A percentile compares a stretch with the other conserved stretches of the same genome.
Evolutionary conservation across 306 rosid genomes (phyloP).

Genomic region (Macrotyloma uniflorum): DNA sequence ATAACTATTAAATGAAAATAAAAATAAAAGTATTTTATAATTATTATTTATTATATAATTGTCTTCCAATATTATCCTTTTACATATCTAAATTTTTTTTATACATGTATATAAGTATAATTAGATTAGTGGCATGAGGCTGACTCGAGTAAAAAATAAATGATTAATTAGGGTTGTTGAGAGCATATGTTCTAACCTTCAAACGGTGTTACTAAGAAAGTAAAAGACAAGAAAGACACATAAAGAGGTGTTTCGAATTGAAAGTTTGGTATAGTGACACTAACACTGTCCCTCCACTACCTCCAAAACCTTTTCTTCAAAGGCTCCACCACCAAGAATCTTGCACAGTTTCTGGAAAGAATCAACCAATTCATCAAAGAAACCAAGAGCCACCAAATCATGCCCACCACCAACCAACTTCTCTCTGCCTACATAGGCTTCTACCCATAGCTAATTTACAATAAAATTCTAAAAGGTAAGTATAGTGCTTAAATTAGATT

Average conservation of each 20-base stretch:
- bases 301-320: not conserved
- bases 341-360: not conserved
- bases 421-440: not conserved
- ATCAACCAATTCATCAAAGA: not conserved
- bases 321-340: not conserved
- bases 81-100: too few relatives aligned
- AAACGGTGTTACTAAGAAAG: not conserved
- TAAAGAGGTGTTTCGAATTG: not conserved
- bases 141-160: too few relatives aligned
- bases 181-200: not conserved
- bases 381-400: not conserved
- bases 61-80: too few relatives aligned
- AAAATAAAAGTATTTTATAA: too few relatives aligned
- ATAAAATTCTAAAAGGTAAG: too few relatives aligned
- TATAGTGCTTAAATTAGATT: too few relatives aligned
- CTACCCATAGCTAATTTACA: too few relatives aligned
- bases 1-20: too few relatives aligned
- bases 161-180: too few relatives aligned
- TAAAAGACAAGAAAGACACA: not conserved
- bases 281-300: not conserved
- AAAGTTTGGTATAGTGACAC: not conserved
- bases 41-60: too few relatives aligned
- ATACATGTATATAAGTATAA: too few relatives aligned
- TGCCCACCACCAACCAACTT: not conserved
- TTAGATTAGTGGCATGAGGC: too few relatives aligned